Conservation (phyloP, 169 alveolate genomes). For the Cryptosporidium parvum region DNA sequence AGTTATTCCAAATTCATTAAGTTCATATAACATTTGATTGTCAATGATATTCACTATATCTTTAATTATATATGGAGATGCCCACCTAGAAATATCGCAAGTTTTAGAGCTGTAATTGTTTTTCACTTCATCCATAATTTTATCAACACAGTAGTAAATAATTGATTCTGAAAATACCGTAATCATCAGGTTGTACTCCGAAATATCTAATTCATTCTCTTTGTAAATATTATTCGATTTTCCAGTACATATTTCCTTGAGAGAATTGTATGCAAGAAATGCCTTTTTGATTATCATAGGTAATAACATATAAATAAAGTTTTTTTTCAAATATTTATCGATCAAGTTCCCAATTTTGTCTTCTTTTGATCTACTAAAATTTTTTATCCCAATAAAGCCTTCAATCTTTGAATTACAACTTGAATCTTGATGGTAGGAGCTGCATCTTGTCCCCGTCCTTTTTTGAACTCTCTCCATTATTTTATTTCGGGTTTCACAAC, state of each 20-base stretch:
- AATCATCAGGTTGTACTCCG: constrained; percentile 22
- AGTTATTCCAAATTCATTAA: constrained; percentile 38
- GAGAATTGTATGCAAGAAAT: constrained; percentile 18
- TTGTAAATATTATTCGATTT: not conserved
- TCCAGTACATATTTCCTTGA: not conserved
- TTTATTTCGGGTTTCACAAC: constrained; percentile 3
- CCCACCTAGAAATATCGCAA: constrained; percentile 48
- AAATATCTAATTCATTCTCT: not conserved
- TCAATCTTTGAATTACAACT: not conserved
- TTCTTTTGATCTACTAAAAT: constrained; percentile 6
- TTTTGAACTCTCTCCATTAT: constrained; percentile 28
- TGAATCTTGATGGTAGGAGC: not conserved
- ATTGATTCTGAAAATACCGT: constrained; percentile 45
- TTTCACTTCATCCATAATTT: constrained; percentile 6
- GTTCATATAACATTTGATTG: not conserved
- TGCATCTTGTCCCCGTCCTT: constrained; percentile 11
- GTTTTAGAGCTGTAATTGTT: constrained; percentile 8
- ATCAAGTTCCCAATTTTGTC: constrained; percentile 31
- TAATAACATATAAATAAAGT: not conserved
- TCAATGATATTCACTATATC: not conserved
- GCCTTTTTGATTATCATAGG: constrained; percentile 37
- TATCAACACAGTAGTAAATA: not conserved
- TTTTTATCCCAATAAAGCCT: constrained; percentile 1
- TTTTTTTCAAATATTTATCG: constrained; percentile 15
- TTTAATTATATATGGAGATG: constrained; percentile 41